phyloP scores from a whole-genome alignment of 306 rosid species.

The Geum urbanum region DNA sequence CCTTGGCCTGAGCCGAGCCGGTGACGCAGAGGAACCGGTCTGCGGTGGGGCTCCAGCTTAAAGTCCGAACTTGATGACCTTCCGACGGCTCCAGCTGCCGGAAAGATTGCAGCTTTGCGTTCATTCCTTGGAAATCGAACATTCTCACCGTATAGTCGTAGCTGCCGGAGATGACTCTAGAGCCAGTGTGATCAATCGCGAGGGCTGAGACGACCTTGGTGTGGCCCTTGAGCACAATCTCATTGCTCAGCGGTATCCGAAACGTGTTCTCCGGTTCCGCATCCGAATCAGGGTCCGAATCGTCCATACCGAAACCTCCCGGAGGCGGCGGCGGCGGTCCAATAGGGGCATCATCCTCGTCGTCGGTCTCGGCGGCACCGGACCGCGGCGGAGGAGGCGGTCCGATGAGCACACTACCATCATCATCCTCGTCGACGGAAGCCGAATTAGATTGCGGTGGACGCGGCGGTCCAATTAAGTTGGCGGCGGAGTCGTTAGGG shows the following conservation, averaged over 20 bases:
- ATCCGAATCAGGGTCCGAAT: constrained; percentile 29
- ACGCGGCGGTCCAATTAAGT: constrained; percentile 31
- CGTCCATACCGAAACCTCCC: constrained; percentile 23
- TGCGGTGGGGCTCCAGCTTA: constrained; percentile 93
- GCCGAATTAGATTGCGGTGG: constrained; percentile 15
- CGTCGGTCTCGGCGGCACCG: constrained; percentile 13
- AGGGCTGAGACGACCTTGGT: constrained; percentile 90
- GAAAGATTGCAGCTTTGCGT: constrained; percentile 76
- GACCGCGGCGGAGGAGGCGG: constrained; percentile 47
- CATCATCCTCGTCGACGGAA: constrained; percentile 21
- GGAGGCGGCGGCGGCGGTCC: constrained; percentile 65
- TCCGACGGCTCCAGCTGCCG: constrained; percentile 89
- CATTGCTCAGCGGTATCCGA: constrained; percentile 82
- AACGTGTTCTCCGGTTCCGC: constrained; percentile 39
- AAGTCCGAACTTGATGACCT: constrained; percentile 90
- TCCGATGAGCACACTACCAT: constrained; percentile 32
- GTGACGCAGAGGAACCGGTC: constrained; percentile 90
- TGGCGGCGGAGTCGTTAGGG: constrained; percentile 9
- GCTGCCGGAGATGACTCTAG: constrained; percentile 89
- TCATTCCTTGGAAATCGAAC: constrained; percentile 98
- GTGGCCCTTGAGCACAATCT: constrained; percentile 92
- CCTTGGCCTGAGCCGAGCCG: constrained; percentile 97
- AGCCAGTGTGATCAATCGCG: constrained; percentile 92
- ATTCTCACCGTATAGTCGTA: constrained; percentile 79
- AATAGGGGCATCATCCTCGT: constrained; percentile 34